A percentile compares a stretch with the other conserved stretches of the same genome.
Evolutionary conservation across 495 filamentous ascomycete genomes (phyloP).

Genomic region (Pseudevernia furfuracea): DNA sequence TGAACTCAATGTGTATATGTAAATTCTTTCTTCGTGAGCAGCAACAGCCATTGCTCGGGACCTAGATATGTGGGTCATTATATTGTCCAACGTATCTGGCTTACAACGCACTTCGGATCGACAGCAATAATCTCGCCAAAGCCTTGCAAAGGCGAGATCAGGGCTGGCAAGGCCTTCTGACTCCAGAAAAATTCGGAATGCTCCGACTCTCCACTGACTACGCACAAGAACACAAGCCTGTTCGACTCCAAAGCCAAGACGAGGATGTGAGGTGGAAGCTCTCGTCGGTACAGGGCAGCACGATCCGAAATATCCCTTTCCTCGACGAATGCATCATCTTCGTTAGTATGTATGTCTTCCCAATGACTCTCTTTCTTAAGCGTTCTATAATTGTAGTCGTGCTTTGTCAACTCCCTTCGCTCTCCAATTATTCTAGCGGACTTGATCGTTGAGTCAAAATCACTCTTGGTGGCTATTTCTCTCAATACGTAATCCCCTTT

Average conservation of each 20-base stretch:
- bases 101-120: slow-evolving; percentile 55
- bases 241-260: slow-evolving; percentile 61
- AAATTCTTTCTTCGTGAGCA: slow-evolving; percentile 49
- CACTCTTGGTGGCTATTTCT: slow-evolving; percentile 60
- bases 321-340: neutral
- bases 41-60: slow-evolving; percentile 60
- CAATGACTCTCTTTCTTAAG: neutral
- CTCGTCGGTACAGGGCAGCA: neutral
- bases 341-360: too few relatives aligned
- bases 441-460: slow-evolving; percentile 59
- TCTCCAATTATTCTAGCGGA: slow-evolving; percentile 33
- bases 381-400: neutral
- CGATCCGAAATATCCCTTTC: neutral
- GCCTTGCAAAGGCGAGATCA: slow-evolving; percentile 46
- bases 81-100: neutral
- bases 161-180: slow-evolving; percentile 48
- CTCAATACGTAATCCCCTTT: slow-evolving; percentile 54
- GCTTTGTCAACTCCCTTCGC: slow-evolving; percentile 32
- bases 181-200: slow-evolving; percentile 53
- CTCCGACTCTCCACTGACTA: slow-evolving; percentile 35
- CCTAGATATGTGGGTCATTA: slow-evolving; percentile 32
- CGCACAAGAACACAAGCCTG: slow-evolving; percentile 65
- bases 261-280: slow-evolving; percentile 67
- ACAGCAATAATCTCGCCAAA: slow-evolving; percentile 75
- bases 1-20: slow-evolving; percentile 55